phyloP scores from a whole-genome alignment of 352 stramenopile genomes.

The Pythium monospermum region DNA sequence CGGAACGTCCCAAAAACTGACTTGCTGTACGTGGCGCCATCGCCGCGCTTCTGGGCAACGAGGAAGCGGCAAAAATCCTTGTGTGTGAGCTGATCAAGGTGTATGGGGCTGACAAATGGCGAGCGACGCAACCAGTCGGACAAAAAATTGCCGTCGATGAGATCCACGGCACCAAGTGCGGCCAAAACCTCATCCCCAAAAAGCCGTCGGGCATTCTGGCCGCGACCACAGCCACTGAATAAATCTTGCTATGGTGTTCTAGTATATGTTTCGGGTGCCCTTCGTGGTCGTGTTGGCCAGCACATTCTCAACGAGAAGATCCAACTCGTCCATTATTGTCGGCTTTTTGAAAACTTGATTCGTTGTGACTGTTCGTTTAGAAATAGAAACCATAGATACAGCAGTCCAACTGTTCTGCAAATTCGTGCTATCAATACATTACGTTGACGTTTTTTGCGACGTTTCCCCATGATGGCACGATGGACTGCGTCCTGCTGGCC shows the following conservation, averaged over 20 bases:
- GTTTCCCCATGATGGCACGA: slow-evolving; percentile 3
- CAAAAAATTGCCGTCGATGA: too few species aligned
- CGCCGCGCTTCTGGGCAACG: too few species aligned
- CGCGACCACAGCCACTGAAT: too few species aligned
- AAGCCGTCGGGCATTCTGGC: too few species aligned
- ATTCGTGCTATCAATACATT: slow-evolving; percentile 1
- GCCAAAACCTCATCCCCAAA: too few species aligned
- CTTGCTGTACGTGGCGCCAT: too few species aligned
- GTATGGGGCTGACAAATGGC: too few species aligned
- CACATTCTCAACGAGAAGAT: neutral
- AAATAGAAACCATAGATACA: slow-evolving; percentile 1
- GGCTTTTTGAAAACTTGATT: neutral
- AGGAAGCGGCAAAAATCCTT: too few species aligned
- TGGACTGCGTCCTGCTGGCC: slow-evolving; percentile 6
- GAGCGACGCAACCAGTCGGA: too few species aligned
- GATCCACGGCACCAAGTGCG: too few species aligned
- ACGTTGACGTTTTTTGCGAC: too few species aligned
- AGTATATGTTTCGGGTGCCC: neutral
- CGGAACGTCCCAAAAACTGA: neutral
- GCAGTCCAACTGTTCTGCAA: neutral
- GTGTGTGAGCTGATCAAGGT: too few species aligned
- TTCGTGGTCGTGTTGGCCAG: neutral
- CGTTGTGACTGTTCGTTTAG: neutral
- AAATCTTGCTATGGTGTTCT: neutral
- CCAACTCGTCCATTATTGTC: neutral